Evolutionary conservation across 345 rosid genomes (phyloP).

Genomic region (Mercurialis annua): DNA sequence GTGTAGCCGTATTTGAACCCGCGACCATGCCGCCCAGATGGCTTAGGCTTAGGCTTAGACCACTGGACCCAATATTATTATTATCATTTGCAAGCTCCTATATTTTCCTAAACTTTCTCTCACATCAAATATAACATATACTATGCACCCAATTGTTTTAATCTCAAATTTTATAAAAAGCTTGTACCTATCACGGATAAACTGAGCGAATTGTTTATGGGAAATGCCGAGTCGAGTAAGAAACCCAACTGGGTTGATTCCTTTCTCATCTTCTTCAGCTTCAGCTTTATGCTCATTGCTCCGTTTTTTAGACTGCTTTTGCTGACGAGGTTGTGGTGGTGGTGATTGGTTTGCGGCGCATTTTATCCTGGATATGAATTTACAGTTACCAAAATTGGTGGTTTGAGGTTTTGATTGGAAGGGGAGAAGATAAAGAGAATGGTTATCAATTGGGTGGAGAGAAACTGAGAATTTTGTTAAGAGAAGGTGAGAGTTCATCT

Average conservation of each 20-base stretch:
- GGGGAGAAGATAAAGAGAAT: conserved; percentile 13
- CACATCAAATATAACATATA: background rate
- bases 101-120: background rate
- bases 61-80: too few species aligned
- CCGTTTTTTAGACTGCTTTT: conserved; percentile 31
- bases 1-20: too few species aligned
- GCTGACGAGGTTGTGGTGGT: conserved; percentile 19
- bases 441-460: conserved; percentile 21
- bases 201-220: conserved; percentile 76
- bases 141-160: background rate
- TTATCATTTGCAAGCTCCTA: background rate
- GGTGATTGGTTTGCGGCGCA: conserved; percentile 41
- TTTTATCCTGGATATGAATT: conserved; percentile 20
- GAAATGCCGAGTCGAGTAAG: conserved; percentile 63
- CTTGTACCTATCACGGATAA: conserved; percentile 83
- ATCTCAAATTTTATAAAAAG: background rate
- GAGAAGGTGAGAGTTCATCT: too few species aligned
- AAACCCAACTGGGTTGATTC: conserved; percentile 64
- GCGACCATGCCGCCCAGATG: too few species aligned
- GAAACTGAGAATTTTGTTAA: conserved; percentile 21
- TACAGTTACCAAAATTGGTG: conserved; percentile 17
- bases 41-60: too few species aligned
- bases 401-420: conserved; percentile 19
- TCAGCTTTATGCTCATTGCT: conserved; percentile 29
- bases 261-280: conserved; percentile 40